Evolutionary conservation across 768 basidiomycete species (phyloP), one percentile per base, ranked within the genome.

Genomic region (Leucocoprinus birnbaumii): DNA sequence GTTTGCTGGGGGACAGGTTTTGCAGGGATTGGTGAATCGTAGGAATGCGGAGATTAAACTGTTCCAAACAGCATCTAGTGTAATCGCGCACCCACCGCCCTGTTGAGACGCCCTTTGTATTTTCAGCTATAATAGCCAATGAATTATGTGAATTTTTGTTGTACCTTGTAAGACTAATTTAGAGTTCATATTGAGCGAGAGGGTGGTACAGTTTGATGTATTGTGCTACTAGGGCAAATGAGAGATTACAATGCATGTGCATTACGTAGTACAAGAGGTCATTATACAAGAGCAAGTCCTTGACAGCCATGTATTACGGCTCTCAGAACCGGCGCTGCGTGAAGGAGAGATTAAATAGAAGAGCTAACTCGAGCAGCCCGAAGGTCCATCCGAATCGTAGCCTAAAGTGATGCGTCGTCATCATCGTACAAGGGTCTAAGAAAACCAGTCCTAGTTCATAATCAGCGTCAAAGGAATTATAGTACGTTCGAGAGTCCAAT

Each of bases 31-130:
- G 47, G 63, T 63, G 22, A 63, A 49, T 2, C 58, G 69, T 19
- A 55, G 70, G 46, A 62, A 63, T 2, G 63, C 61, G 10, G 70
- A 71, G 51, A 66, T 72, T 35, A 53, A 58, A 24, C 55, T 71
- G 19, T 71, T 71, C 63, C 59, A 69, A 52, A 70, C 67, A 14
- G 54, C 67, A 3, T 68, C 68, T 2, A 66, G 55, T 14, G 58
- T 60, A 31, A 57, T 61, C 22, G 68, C 66, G 3, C 66, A 66
- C 44, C 69, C 69, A 22, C 56, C 55, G 43, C 31, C 31, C 11
- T 31, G 31, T 31, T 31, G 31, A 31, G 11, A 11, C 11, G 31
- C 6, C 31, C 31, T 11, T 5, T 31, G 31, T 31, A 5, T 31
- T n/a, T n/a, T n/a, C n/a, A n/a, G n/a, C n/a, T n/a, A n/a, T n/a